These are phyloP conservation scores for Ambrosia artemisiifolia DNA, from an alignment of 129 eudicot species.

Conservation along the genomic window DNA sequence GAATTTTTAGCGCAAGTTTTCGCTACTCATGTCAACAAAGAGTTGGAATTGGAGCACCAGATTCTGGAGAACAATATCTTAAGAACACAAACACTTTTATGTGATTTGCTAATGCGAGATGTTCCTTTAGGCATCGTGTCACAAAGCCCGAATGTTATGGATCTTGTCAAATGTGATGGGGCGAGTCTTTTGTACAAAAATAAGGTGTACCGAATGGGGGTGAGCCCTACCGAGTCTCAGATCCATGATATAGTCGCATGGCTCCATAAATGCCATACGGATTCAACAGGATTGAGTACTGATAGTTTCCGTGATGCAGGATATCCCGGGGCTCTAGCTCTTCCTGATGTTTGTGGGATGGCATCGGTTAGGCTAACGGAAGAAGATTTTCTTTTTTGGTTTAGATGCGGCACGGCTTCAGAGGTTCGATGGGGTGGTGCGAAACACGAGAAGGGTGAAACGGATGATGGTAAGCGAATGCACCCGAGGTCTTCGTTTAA, in stretches of 20 bases:
- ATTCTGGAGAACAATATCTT: slow-evolving; percentile 73
- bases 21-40: slow-evolving; percentile 76
- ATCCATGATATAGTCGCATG: slow-evolving; percentile 65
- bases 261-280: slow-evolving; percentile 67
- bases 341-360: slow-evolving; percentile 90
- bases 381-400: slow-evolving; percentile 83
- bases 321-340: slow-evolving; percentile 80
- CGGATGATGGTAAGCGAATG: slow-evolving; percentile 81
- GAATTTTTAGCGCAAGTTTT: slow-evolving; percentile 92
- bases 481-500: slow-evolving; percentile 94
- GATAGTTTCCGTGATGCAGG: slow-evolving; percentile 90
- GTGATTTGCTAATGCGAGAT: slow-evolving; percentile 79
- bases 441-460: slow-evolving; percentile 66
- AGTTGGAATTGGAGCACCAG: slow-evolving; percentile 69
- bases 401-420: slow-evolving; percentile 75
- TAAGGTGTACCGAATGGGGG: slow-evolving; percentile 52
- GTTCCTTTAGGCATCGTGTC: slow-evolving; percentile 79
- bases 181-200: slow-evolving; percentile 60
- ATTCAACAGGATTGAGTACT: slow-evolving; percentile 85
- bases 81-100: slow-evolving; percentile 77
- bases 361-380: slow-evolving; percentile 64
- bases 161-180: slow-evolving; percentile 88
- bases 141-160: slow-evolving; percentile 84
- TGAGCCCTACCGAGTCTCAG: slow-evolving; percentile 62
- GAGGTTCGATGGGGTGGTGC: slow-evolving; percentile 93